These are phyloP conservation scores for Penicillium freii DNA, from an alignment of 2,329 filamentous ascomycete species.

Conservation along the genomic window DNA sequence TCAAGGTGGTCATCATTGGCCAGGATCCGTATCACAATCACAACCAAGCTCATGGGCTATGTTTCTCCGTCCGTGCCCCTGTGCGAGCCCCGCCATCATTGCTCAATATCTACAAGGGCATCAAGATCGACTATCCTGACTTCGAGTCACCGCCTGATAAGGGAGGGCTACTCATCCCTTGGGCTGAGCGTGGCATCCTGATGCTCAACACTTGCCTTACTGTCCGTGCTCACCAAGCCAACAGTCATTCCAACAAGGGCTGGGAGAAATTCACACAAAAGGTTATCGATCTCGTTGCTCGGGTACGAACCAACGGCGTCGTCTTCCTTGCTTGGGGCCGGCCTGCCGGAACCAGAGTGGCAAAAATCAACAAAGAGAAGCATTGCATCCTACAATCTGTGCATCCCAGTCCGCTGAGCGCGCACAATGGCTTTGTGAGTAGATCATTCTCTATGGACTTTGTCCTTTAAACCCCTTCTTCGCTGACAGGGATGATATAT, in stretches of 20 bases:
- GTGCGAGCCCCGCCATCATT: constrained; percentile 86
- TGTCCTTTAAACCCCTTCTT: not conserved
- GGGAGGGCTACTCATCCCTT: constrained; percentile 81
- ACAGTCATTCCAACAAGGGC: constrained; percentile 78
- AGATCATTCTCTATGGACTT: not conserved
- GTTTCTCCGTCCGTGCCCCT: constrained; percentile 89
- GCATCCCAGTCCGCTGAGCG: constrained; percentile 92
- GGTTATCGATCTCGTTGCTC: constrained; percentile 82
- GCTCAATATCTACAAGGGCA: constrained; percentile 85
- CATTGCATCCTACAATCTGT: constrained; percentile 84
- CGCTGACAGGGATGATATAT: not conserved
- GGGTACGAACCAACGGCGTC: constrained; percentile 73
- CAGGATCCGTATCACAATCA: constrained; percentile 97
- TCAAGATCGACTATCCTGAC: constrained; percentile 82
- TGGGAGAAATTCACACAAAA: constrained; percentile 94
- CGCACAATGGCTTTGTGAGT: constrained; percentile 71
- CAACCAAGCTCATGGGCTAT: constrained; percentile 94
- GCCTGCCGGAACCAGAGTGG: constrained; percentile 76
- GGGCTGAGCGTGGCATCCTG: constrained; percentile 90
- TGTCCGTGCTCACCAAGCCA: constrained; percentile 83
- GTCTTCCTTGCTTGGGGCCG: constrained; percentile 95
- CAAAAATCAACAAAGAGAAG: constrained; percentile 66
- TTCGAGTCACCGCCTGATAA: constrained; percentile 74
- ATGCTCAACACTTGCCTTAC: constrained; percentile 94
- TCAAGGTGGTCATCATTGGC: constrained; percentile 90